Percentiles rank a stretch among this genome's conserved stretches.
These are phyloP conservation scores for Thalassiosira hispida DNA, from an alignment of 352 stramenopile genomes.

Conservation along the genomic window DNA sequence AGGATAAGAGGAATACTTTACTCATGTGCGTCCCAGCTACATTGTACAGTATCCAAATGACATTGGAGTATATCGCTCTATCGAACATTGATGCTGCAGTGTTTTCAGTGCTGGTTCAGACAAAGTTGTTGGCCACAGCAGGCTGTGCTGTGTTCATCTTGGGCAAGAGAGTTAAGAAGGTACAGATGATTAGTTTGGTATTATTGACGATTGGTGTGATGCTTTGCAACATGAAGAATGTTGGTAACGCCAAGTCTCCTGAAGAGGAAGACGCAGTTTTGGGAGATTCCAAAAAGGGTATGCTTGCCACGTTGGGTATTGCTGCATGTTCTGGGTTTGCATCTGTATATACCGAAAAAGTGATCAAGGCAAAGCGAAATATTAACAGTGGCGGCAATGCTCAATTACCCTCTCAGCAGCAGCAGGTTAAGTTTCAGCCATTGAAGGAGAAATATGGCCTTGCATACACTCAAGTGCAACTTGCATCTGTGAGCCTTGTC, in stretches of 20 bases:
- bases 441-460: conserved; percentile 63
- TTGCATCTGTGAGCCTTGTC: conserved; percentile 74
- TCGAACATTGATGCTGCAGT: conserved; percentile 73
- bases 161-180: conserved; percentile 72
- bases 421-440: conserved; percentile 2
- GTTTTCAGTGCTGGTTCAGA: conserved; percentile 81
- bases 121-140: conserved; percentile 80
- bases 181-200: conserved; percentile 78
- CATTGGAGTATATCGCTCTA: conserved; percentile 81
- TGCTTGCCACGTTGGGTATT: conserved; percentile 77
- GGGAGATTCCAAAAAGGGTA: conserved; percentile 59
- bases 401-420: conserved; percentile 8
- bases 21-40: conserved; percentile 69
- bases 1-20: conserved; percentile 72
- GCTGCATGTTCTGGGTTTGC: conserved; percentile 76
- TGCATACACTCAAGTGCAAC: conserved; percentile 83
- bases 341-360: conserved; percentile 84
- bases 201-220: conserved; percentile 80
- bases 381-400: conserved; percentile 21
- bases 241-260: not conserved
- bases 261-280: not conserved
- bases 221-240: conserved; percentile 78
- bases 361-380: conserved; percentile 72
- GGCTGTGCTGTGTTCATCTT: conserved; percentile 73
- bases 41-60: conserved; percentile 82